Evolutionary conservation across 108 stramenopile species (phyloP).

Genomic region (Cyclotella cryptica): DNA sequence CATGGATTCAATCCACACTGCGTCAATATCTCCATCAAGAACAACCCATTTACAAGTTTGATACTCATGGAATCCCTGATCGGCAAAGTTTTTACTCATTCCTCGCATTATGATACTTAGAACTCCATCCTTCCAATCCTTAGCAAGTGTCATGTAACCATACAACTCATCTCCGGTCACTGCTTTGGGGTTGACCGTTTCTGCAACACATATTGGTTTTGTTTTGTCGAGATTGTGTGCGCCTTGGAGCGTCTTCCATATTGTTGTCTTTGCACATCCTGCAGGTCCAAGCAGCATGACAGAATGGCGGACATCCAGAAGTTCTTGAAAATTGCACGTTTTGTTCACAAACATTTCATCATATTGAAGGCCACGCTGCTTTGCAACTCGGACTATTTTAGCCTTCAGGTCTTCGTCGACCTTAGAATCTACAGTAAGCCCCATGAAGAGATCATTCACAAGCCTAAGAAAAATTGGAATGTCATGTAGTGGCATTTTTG

Average conservation of each 20-base stretch:
- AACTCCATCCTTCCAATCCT: slow-evolving; percentile 95
- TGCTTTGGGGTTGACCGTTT: slow-evolving; percentile 92
- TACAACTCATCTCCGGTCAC: slow-evolving; percentile 92
- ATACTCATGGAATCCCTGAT: slow-evolving; percentile 91
- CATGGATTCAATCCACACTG: slow-evolving; percentile 96
- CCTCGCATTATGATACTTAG: slow-evolving; percentile 92
- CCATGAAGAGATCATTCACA: slow-evolving; percentile 90
- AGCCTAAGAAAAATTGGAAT: slow-evolving; percentile 91
- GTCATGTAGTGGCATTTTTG: slow-evolving; percentile 89
- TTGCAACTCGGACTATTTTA: slow-evolving; percentile 72
- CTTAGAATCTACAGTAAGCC: slow-evolving; percentile 82
- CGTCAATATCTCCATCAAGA: slow-evolving; percentile 92
- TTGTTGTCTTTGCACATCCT: slow-evolving; percentile 90
- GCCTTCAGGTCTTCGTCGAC: slow-evolving; percentile 80
- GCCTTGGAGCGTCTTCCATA: slow-evolving; percentile 90
- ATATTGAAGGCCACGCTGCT: slow-evolving; percentile 64
- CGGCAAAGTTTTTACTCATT: slow-evolving; percentile 92
- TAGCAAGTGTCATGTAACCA: slow-evolving; percentile 92
- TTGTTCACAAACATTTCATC: slow-evolving; percentile 78
- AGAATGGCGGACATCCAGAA: slow-evolving; percentile 90
- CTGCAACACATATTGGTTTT: slow-evolving; percentile 79
- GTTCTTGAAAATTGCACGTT: slow-evolving; percentile 87
- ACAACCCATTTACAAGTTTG: slow-evolving; percentile 93
- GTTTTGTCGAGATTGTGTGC: slow-evolving; percentile 86
- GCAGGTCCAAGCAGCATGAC: slow-evolving; percentile 93